Percentiles rank a stretch among this genome's conserved stretches.
phyloP scores from a whole-genome alignment of 257 asterid species.

The Solanum gracilifrons region DNA sequence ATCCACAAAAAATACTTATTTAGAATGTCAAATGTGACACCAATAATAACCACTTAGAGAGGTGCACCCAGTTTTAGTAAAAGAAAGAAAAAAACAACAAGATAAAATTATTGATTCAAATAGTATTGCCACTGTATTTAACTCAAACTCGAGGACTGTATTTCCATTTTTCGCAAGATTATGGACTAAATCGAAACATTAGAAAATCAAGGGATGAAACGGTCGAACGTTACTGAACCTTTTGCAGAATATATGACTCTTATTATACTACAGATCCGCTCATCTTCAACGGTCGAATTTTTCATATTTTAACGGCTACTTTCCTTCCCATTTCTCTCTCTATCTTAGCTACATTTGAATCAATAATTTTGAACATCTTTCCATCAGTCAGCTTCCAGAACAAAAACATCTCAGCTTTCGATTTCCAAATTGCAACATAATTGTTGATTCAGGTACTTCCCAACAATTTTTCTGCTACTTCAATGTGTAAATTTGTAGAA shows the following conservation, averaged over 20 bases:
- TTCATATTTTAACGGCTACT: slow-evolving; percentile 9
- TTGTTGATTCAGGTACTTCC: not conserved
- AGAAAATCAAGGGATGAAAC: not conserved
- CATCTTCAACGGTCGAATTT: slow-evolving; percentile 29
- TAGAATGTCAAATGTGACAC: not conserved
- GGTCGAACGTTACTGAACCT: not conserved
- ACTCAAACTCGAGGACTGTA: not conserved
- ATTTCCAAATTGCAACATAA: not conserved
- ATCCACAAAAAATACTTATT: not conserved
- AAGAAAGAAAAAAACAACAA: not conserved
- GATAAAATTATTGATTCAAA: not conserved
- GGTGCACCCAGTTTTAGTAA: no score
- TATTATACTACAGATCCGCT: slow-evolving; percentile 6
- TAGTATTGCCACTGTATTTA: not conserved
- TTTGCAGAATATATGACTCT: not conserved
- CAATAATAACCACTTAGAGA: not conserved
- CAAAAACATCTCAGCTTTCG: not conserved
- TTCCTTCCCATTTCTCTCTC: not conserved
- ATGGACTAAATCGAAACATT: not conserved
- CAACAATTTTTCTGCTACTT: not conserved
- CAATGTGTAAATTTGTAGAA: not conserved
- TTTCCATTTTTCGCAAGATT: not conserved
- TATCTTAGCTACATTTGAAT: not conserved
- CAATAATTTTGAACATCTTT: not conserved
- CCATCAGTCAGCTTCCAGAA: not conserved